Evolutionary conservation across 352 stramenopile genomes (phyloP).

Genomic region (Achlya hypogyna): DNA sequence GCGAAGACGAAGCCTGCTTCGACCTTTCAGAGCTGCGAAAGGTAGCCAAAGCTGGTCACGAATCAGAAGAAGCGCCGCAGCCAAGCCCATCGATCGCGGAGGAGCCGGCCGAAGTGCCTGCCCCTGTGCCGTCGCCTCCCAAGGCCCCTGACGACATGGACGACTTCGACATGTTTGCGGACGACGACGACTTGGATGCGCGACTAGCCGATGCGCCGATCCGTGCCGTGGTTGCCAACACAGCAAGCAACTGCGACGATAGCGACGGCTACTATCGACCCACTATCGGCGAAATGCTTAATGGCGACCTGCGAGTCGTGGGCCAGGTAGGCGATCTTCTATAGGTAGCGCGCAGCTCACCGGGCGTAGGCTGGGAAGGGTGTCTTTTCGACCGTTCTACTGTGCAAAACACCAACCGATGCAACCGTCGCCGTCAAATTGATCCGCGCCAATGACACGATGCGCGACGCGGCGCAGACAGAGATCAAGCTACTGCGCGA

Average conservation of each 20-base stretch:
- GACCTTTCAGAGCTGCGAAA: slow-evolving; percentile 10
- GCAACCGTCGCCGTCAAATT: slow-evolving; percentile 73
- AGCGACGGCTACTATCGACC: slow-evolving; percentile 96
- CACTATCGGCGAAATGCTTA: slow-evolving; percentile 90
- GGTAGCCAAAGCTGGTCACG: not conserved
- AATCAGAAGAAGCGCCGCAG: slow-evolving; percentile 12
- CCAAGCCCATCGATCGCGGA: not conserved
- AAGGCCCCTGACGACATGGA: slow-evolving; percentile 31
- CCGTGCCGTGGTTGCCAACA: slow-evolving; percentile 27
- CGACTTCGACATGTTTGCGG: slow-evolving; percentile 85
- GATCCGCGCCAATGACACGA: slow-evolving; percentile 96
- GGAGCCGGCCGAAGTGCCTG: not conserved
- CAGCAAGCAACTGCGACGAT: slow-evolving; percentile 92
- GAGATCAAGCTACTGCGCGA: slow-evolving; percentile 78
- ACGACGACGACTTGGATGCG: slow-evolving; percentile 44
- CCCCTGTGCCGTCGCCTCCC: slow-evolving; percentile 7
- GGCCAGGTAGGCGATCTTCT: slow-evolving; percentile 44
- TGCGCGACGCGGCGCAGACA: slow-evolving; percentile 91
- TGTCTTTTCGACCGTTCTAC: slow-evolving; percentile 97
- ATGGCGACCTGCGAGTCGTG: slow-evolving; percentile 88
- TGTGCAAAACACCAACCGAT: slow-evolving; percentile 64
- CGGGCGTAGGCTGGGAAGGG: slow-evolving; percentile 82
- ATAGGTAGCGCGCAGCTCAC: not conserved
- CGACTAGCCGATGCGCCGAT: slow-evolving; percentile 5
- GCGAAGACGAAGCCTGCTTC: slow-evolving; percentile 7